phyloP scores from a whole-genome alignment of 2,329 filamentous ascomycete species.

The Aspergillus ochraceus region DNA sequence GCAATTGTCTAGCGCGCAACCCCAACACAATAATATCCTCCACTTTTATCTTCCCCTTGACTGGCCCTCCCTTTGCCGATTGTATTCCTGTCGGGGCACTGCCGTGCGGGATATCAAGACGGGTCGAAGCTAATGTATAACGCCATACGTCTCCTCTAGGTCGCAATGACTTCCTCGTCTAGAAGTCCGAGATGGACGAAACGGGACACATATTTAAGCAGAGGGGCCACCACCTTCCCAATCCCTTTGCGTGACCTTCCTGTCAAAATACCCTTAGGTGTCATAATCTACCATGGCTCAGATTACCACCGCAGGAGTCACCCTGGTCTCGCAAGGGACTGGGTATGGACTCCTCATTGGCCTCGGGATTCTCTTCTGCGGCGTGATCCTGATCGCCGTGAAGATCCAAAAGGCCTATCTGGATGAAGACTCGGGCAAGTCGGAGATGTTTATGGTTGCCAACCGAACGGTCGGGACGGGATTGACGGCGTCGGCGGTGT shows the following conservation, averaged over 20 bases:
- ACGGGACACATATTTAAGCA: neutral
- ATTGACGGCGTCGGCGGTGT: slow-evolving; percentile 39
- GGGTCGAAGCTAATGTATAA: neutral
- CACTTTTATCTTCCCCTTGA: neutral
- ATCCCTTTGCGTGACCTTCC: neutral
- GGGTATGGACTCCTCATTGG: slow-evolving; percentile 52
- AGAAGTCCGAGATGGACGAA: neutral
- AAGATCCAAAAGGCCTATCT: slow-evolving; percentile 43
- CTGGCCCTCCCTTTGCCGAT: neutral
- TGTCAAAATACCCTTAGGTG: neutral
- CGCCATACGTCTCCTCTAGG: neutral
- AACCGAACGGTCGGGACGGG: slow-evolving; percentile 40
- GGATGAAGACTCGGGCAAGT: slow-evolving; percentile 37
- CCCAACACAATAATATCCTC: neutral
- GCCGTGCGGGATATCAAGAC: neutral
- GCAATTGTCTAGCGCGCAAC: slow-evolving; percentile 7
- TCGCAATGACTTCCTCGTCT: slow-evolving; percentile 1
- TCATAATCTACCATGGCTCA: neutral
- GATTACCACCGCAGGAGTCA: slow-evolving; percentile 6
- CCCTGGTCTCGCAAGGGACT: slow-evolving; percentile 29
- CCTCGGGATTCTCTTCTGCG: slow-evolving; percentile 49
- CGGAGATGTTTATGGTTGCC: slow-evolving; percentile 45
- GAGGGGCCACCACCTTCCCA: neutral
- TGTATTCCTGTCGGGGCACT: neutral
- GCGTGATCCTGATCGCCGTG: slow-evolving; percentile 49